Conservation (phyloP, 495 filamentous ascomycete species). For the Aspergillus ellipticus region DNA sequence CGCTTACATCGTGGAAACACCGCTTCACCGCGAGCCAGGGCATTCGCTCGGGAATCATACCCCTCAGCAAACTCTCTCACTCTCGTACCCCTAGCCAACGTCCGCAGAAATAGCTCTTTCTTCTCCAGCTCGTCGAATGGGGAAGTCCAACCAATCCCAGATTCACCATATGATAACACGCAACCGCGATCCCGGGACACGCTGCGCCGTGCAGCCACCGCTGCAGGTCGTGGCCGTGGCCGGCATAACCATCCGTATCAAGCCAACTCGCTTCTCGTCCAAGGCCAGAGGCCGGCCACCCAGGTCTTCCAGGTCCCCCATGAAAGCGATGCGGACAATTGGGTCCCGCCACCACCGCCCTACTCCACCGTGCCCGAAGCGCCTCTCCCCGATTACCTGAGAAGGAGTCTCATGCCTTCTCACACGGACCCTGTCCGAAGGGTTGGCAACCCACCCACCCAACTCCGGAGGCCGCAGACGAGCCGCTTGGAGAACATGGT, state of each 20-base stretch:
- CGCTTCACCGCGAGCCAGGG: conserved; percentile 17
- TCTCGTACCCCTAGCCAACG: conserved; percentile 10
- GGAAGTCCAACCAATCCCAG: conserved; percentile 21
- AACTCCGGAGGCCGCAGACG: conserved; percentile 24
- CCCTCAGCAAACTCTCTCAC: conserved; percentile 15
- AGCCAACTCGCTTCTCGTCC: conserved; percentile 20
- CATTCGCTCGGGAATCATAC: conserved; percentile 20
- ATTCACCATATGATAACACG: conserved; percentile 68
- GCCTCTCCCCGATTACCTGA: conserved; percentile 53
- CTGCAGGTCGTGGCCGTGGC: conserved; percentile 64
- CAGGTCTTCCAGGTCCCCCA: conserved; percentile 56
- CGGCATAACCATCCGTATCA: conserved; percentile 50
- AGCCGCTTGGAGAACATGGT: conserved; percentile 19
- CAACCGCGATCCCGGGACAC: conserved; percentile 74
- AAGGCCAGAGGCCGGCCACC: conserved; percentile 7
- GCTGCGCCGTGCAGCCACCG: conserved; percentile 74
- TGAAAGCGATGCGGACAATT: conserved; percentile 87
- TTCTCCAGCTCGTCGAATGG: conserved; percentile 19
- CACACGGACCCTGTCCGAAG: conserved; percentile 14
- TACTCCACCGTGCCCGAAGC: conserved; percentile 69
- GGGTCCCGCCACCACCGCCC: conserved; percentile 89
- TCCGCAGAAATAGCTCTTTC: conserved; percentile 26
- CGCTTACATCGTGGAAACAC: conserved; percentile 33
- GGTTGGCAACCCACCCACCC: conserved; percentile 4
- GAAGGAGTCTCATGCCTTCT: conserved; percentile 31